phyloP scores from a whole-genome alignment of 176 grass and related monocot species.

The Avena eriantha region DNA sequence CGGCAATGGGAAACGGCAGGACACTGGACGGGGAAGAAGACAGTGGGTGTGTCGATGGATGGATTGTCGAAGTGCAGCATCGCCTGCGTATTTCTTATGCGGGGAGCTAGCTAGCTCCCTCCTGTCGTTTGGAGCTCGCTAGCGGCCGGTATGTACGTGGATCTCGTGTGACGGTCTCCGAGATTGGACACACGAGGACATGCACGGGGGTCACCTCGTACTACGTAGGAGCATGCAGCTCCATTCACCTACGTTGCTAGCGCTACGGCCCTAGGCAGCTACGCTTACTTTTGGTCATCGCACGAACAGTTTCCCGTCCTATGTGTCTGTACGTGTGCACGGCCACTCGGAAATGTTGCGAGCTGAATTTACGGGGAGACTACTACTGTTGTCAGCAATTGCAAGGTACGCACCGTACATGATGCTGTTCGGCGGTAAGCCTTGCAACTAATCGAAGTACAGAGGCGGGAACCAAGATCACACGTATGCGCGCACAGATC shows the following conservation, averaged over 20 bases:
- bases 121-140: neutral
- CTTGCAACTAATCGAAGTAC: neutral
- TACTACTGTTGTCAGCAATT: neutral
- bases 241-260: neutral
- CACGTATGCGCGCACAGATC: neutral
- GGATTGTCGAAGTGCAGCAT: neutral
- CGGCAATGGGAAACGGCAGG: neutral
- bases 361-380: neutral
- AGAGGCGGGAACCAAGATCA: neutral
- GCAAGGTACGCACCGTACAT: neutral
- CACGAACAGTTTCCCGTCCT: slow-evolving; percentile 13
- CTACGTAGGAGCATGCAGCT: slow-evolving; percentile 13
- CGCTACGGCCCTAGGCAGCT: neutral
- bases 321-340: neutral
- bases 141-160: neutral
- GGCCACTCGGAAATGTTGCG: neutral
- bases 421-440: neutral
- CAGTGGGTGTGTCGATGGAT: too few species aligned
- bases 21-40: neutral
- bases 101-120: neutral
- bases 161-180: neutral
- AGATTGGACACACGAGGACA: neutral
- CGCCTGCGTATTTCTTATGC: neutral
- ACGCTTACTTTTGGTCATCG: neutral
- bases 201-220: slow-evolving; percentile 19